Evolutionary conservation across 163 green algal species (phyloP), one percentile per base, ranked within the genome.

Genomic region (Botryococcus braunii): DNA sequence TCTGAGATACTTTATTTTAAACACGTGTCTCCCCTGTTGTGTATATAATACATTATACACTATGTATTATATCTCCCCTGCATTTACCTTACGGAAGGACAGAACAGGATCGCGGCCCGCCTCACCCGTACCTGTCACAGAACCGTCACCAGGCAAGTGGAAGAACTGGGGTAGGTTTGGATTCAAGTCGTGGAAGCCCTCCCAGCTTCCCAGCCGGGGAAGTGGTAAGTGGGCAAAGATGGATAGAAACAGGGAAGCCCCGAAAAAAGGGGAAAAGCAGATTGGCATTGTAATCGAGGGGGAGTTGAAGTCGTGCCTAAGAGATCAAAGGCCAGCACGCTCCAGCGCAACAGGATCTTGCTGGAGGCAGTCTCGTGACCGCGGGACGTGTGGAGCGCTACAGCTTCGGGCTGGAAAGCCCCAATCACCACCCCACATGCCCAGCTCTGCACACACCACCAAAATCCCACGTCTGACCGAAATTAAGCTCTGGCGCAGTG

Each of bases 271-370:
- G n/a, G n/a, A n/a, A n/a, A n/a, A n/a, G n/a, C n/a, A n/a, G n/a
- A n/a, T n/a, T n/a, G n/a, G n/a, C n/a, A n/a, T n/a, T n/a, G n/a
- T n/a, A n/a, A n/a, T n/a, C n/a, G n/a, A n/a, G n/a, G n/a, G n/a
- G n/a, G n/a, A 55, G 21, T 55, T 13, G 17, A 21, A 37, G 1
- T 31, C 75, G 65, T 70, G 91, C 86, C 58, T 25, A 87, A 23
- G 1, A 95, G 4, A 66, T 99, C 94, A 5, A 81, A 87, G 0
- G 83, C 57, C 2, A 98, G 32, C 4, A 97, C 94, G 1, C 81
- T 96, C 68, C 67, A 78, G 5, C 94, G 80, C 89, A 99, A 89
- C 13, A 87, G 47, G 25, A 76, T 25, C 79, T 97, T 98, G 69
- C 82, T 93, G 29, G 41, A 77, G 38, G 71, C 41, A 0, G 76